phyloP scores from a whole-genome alignment of 768 basidiomycete genomes.

The Lanmaoa rubissima region DNA sequence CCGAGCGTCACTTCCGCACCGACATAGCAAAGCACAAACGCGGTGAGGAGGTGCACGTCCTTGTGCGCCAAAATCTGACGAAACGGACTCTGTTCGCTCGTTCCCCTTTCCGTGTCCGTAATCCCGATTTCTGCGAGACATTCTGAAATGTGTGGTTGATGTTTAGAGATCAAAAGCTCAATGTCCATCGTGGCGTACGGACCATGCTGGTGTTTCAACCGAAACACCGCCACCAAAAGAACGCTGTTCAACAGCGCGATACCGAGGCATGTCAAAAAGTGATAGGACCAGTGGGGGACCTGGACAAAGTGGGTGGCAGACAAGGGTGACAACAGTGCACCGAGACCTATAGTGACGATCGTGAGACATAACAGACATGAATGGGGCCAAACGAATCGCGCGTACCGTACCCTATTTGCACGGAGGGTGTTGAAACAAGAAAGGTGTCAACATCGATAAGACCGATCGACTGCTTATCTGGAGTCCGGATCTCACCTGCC shows the following conservation, averaged over 20 bases:
- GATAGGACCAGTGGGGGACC: not conserved
- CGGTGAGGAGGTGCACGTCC: slow-evolving; percentile 1
- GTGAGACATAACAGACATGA: not conserved
- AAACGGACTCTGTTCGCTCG: not conserved
- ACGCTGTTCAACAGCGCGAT: slow-evolving; percentile 1
- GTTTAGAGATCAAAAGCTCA: not conserved
- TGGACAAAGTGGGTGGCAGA: not conserved
- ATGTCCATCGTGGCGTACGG: not conserved
- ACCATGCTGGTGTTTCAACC: slow-evolving; percentile 1
- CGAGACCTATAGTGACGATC: not conserved
- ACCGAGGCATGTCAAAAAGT: not conserved
- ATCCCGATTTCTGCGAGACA: slow-evolving; percentile 5
- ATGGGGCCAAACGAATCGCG: not conserved
- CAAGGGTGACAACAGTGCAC: not conserved
- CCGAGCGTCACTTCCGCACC: slow-evolving; percentile 1
- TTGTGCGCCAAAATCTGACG: not conserved
- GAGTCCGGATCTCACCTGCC: slow-evolving; percentile 41
- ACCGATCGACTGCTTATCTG: slow-evolving; percentile 34
- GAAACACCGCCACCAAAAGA: not conserved
- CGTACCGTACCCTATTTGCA: slow-evolving; percentile 1
- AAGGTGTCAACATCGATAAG: not conserved
- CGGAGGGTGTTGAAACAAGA: not conserved
- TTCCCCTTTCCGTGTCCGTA: not conserved
- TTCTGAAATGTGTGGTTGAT: not conserved
- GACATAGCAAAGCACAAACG: not conserved